These are phyloP conservation scores for Nemania abortiva DNA, from an alignment of 2,329 filamentous ascomycete species.

Conservation along the genomic window DNA sequence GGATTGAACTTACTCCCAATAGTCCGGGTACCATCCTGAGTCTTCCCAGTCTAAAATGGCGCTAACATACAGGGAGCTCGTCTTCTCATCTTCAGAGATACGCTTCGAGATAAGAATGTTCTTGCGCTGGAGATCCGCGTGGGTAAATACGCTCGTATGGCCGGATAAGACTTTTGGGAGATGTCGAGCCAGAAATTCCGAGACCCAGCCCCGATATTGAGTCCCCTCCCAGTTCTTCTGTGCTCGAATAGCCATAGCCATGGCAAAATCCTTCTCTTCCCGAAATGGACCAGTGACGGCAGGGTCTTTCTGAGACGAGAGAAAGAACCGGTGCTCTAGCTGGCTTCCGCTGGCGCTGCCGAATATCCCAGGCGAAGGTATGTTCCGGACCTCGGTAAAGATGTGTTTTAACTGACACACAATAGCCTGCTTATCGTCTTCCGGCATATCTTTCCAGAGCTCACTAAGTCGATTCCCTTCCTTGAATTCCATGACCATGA, in stretches of 20 bases:
- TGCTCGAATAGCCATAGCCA: not conserved
- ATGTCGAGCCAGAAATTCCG: conserved; percentile 19
- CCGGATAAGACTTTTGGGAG: conserved; percentile 13
- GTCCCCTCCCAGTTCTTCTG: not conserved
- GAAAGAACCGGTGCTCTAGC: conserved; percentile 25
- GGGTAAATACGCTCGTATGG: conserved; percentile 28
- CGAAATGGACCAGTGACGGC: not conserved
- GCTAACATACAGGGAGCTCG: not conserved
- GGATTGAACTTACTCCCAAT: too few relatives aligned
- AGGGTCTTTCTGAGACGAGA: not conserved
- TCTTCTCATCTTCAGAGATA: conserved; percentile 3
- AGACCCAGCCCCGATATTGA: conserved; percentile 18
- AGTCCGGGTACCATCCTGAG: conserved; percentile 27
- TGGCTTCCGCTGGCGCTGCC: not conserved
- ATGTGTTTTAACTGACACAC: not conserved
- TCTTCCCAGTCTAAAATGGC: conserved; percentile 30
- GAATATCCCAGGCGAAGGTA: conserved; percentile 30
- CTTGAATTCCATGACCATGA: conserved; percentile 27
- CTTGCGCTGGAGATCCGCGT: conserved; percentile 26
- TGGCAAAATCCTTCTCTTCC: not conserved
- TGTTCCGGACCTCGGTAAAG: conserved; percentile 2
- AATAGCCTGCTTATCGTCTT: conserved; percentile 5
- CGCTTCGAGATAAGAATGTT: conserved; percentile 21
- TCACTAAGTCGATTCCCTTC: conserved; percentile 4
- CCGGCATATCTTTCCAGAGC: conserved; percentile 3